Base-by-base conservation (phyloP, 148 eudicot species). In the Vaccinium macrocarpon region DNA sequence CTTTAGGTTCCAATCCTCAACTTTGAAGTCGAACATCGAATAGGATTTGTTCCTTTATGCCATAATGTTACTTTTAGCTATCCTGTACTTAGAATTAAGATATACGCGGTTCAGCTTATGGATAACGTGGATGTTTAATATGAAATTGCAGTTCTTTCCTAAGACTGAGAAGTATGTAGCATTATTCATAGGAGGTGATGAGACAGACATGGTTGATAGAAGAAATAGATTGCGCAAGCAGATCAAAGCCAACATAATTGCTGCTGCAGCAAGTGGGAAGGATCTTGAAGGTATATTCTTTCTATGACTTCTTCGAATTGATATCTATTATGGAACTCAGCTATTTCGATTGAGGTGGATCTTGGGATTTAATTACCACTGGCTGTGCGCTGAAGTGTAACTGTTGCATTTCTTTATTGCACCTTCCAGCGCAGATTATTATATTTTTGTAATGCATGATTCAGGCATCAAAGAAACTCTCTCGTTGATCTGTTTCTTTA, bases 231-330 rank as follows among this genome's bases (percentile, higher is more conserved):
- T 97, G 80, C 92, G 99, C 13, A 85, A 88, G 86, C 94, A 90
- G 89, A 95, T 97, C 76, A 97, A 97, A 87, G 94, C 88, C 51
- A 97, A 95, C 85, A 70, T 93, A 84, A 78, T 92, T 84, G 93
- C 96, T 83, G 97, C 99, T 79, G 99, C 95, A 35, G 96, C 98
- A 61, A 92, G 94, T 92, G 99, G 99, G 81, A 97, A 97, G 90
- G 99, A 97, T 75, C 84, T 95, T 84, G 98, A 95, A 95, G 99
- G 98, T 97, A 90, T 80, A 59, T 73, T 32, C 55, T 48, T 83
- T 76, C 9, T 71, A 8, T 14, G 27, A 59, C 38, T 68, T 81
- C 4, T 68, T 13, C 57, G 16, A 18, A 38, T 56, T 32, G 46
- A 51, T 81, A 23, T n/a, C n/a, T 57, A 42, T 52, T 35, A 16